phyloP scores from a whole-genome alignment of 148 eudicot species.

The Camellia sinensis region DNA sequence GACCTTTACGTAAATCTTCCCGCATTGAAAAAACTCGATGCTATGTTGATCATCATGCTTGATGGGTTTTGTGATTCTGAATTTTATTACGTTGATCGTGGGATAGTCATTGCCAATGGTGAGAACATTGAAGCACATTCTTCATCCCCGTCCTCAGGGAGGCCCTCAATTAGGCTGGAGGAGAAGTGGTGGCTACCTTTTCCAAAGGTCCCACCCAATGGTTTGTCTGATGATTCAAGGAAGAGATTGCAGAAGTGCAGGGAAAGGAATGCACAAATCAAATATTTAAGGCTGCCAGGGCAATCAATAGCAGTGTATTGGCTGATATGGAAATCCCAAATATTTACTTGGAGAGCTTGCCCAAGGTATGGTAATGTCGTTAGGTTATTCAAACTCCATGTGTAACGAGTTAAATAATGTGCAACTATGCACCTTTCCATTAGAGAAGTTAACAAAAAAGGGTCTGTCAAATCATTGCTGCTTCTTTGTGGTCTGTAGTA shows the following conservation, averaged over 20 bases:
- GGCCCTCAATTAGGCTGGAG: constrained; percentile 31
- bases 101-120: constrained; percentile 24
- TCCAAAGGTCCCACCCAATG: constrained; percentile 44
- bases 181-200: constrained; percentile 66
- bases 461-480: background rate
- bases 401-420: background rate
- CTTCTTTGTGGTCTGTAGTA: background rate
- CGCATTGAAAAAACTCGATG: constrained; percentile 37
- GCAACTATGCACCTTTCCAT: background rate
- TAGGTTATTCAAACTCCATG: background rate
- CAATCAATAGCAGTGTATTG: constrained; percentile 43
- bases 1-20: constrained; percentile 39
- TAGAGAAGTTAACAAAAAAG: background rate
- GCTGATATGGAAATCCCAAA: constrained; percentile 53
- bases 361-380: constrained; percentile 34
- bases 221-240: constrained; percentile 37
- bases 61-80: constrained; percentile 35
- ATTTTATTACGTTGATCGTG: constrained; percentile 39
- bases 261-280: constrained; percentile 52
- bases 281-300: constrained; percentile 52
- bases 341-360: constrained; percentile 40
- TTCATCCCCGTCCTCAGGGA: constrained; percentile 18
- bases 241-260: constrained; percentile 39
- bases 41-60: constrained; percentile 34
- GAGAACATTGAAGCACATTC: constrained; percentile 22